Evolutionary conservation across 768 basidiomycete species (phyloP).

Genomic region (Coprinopsis marcescibilis): DNA sequence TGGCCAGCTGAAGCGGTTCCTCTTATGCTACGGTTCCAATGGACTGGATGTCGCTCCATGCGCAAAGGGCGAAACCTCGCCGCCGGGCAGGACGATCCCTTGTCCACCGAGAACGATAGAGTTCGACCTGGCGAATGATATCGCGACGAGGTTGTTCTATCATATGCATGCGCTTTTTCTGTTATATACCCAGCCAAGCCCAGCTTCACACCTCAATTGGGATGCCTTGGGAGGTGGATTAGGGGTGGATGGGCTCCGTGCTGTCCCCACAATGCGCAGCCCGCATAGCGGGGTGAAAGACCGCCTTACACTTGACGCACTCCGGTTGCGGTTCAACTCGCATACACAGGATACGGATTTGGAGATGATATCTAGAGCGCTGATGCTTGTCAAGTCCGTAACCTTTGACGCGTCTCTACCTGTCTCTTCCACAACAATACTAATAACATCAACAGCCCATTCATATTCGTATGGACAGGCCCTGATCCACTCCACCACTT

Average conservation of each 20-base stretch:
- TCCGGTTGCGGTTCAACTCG: constrained; percentile 22
- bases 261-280: too few relatives aligned
- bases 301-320: constrained; percentile 19
- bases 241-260: background rate
- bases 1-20: background rate
- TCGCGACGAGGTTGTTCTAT: background rate
- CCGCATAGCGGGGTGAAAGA: constrained; percentile 18
- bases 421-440: background rate
- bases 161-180: background rate
- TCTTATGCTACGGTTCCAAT: background rate
- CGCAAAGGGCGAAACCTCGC: background rate
- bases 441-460: constrained; percentile 29
- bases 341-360: constrained; percentile 18
- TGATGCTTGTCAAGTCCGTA: constrained; percentile 24
- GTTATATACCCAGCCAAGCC: background rate
- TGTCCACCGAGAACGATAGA: constrained; percentile 16
- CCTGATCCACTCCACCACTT: constrained; percentile 59
- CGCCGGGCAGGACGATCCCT: too few relatives aligned
- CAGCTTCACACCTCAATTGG: too few relatives aligned
- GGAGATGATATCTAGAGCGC: constrained; percentile 19
- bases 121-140: constrained; percentile 8
- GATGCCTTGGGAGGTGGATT: background rate
- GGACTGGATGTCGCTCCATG: background rate
- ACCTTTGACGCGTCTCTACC: background rate
- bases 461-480: constrained; percentile 49